Evolutionary conservation across 495 filamentous ascomycete genomes (phyloP).

Genomic region (Alectoria sarmentosa): DNA sequence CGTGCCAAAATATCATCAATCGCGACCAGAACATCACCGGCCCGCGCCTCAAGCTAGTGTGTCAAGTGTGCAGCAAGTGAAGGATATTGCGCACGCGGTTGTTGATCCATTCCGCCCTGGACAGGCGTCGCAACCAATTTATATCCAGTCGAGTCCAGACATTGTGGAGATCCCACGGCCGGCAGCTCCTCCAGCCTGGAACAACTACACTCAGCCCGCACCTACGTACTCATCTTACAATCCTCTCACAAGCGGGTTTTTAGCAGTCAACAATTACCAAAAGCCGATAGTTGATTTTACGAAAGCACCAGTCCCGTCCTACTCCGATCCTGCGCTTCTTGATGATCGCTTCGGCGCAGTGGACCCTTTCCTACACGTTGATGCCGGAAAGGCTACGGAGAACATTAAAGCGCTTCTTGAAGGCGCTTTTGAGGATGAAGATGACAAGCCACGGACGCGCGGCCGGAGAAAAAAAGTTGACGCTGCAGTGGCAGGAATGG

Average conservation of each 20-base stretch:
- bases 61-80: slow-evolving; percentile 21
- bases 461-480: slow-evolving; percentile 45
- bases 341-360: slow-evolving; percentile 36
- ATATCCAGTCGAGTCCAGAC: slow-evolving; percentile 26
- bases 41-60: slow-evolving; percentile 24
- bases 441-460: slow-evolving; percentile 51
- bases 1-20: slow-evolving; percentile 42
- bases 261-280: slow-evolving; percentile 34
- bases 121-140: slow-evolving; percentile 24
- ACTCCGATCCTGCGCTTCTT: slow-evolving; percentile 25
- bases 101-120: slow-evolving; percentile 42
- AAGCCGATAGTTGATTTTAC: slow-evolving; percentile 44
- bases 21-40: slow-evolving; percentile 45
- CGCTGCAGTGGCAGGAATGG: slow-evolving; percentile 45
- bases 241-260: slow-evolving; percentile 6
- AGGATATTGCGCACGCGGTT: slow-evolving; percentile 13
- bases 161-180: slow-evolving; percentile 43
- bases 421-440: slow-evolving; percentile 79
- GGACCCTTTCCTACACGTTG: slow-evolving; percentile 64
- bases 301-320: slow-evolving; percentile 26
- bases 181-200: slow-evolving; percentile 34
- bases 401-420: slow-evolving; percentile 84
- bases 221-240: slow-evolving; percentile 37
- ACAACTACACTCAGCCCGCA: slow-evolving; percentile 35
- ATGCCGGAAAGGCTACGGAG: slow-evolving; percentile 67